Conservation (phyloP, 495 filamentous ascomycete genomes). For the Acidiella bohemica region DNA sequence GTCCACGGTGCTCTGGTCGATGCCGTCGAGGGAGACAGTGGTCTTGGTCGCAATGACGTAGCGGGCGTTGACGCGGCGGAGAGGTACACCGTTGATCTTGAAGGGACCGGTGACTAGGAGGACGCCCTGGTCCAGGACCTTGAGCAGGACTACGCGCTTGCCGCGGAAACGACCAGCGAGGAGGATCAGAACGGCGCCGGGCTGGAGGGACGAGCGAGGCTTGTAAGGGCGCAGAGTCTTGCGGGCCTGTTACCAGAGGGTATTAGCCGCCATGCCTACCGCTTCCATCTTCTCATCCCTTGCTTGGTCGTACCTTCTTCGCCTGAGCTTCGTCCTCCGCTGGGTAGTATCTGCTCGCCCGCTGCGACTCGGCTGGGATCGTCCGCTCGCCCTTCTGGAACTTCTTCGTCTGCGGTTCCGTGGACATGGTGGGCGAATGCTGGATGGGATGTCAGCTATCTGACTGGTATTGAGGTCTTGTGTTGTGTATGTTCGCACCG, state of each 20-base stretch:
- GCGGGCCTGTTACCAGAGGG: constrained; percentile 77
- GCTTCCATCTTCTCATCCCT: neutral
- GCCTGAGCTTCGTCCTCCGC: constrained; percentile 80
- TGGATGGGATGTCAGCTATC: neutral
- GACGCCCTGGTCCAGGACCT: constrained; percentile 88
- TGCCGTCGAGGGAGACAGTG: constrained; percentile 69
- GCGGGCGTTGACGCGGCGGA: constrained; percentile 93
- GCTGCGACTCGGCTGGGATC: constrained; percentile 68
- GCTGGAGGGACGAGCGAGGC: constrained; percentile 72
- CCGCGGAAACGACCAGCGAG: constrained; percentile 99
- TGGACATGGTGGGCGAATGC: constrained; percentile 17
- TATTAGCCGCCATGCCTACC: too few species aligned
- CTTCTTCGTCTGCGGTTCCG: constrained; percentile 58
- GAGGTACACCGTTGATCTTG: constrained; percentile 99
- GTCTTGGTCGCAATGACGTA: constrained; percentile 97
- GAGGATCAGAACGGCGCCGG: constrained; percentile 92
- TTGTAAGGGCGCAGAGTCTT: constrained; percentile 79
- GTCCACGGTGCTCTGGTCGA: constrained; percentile 71
- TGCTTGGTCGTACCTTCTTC: constrained; percentile 64
- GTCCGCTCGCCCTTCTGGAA: constrained; percentile 94
- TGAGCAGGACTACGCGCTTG: constrained; percentile 98
- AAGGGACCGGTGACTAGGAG: constrained; percentile 98
- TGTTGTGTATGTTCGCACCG: neutral
- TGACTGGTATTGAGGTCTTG: neutral
- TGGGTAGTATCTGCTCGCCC: constrained; percentile 99